Evolutionary conservation across 305 asterid genomes (phyloP), one percentile per base, ranked within the genome.

Genomic region (Salvia sclarea): DNA sequence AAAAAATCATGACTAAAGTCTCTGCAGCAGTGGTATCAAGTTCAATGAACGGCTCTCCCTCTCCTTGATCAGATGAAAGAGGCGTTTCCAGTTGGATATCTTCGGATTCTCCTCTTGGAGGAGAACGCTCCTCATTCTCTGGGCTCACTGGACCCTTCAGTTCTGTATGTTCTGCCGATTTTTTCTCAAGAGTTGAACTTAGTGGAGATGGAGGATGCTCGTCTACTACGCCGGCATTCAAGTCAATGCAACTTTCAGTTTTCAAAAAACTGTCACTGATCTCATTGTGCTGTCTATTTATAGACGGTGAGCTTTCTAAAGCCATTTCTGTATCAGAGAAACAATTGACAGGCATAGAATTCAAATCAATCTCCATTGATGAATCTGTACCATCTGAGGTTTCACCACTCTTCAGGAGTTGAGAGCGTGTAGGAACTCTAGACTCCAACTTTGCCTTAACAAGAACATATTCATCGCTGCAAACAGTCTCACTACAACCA

Each of bases 111-210:
- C 81, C 88, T 76, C 82, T 80, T 4, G 83, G 88, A 67, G 89
- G 88, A 80, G 83, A 72, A 44, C 79, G 69, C 68, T 89, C 90
- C 76, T 85, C 79, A 30, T 83, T 84, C 33, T 84, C 89, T 20
- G 87, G 90, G 75, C 92, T 81, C 45, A 71, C 59, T 0, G 89
- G 86, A 8, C 80, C 84, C 72, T 70, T 76, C 71, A 87, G 45
- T 73, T 75, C 85, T 21, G 60, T 40, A 53, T 49, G 78, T 3
- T 52, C 65, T 20, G 68, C 66, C 40, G 72, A 41, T 66, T 69
- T 64, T 54, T 21, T 66, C 53, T 17, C 49, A 37, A 12, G 40
- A 33, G 33, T 20, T 33, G 62, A 45, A 40, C 55, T 53, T n/a
- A 75, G 59, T 5, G 30, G 69, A 54, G 63, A 73, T 14, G 60